Base-by-base conservation (phyloP, 176 grass and related monocot species). In the Themeda triandra region DNA sequence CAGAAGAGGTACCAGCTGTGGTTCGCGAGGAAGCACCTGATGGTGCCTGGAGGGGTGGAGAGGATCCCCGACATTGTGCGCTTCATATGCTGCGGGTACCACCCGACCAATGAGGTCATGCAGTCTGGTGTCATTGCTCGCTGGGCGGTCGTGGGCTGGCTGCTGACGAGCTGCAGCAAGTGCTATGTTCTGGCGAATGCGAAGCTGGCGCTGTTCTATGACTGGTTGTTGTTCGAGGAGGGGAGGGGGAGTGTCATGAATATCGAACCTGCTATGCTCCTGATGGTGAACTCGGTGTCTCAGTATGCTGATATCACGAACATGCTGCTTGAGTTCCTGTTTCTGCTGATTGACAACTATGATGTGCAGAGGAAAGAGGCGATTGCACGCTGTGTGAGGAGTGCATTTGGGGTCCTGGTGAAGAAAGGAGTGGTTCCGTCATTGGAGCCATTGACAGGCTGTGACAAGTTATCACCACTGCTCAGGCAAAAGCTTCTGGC, bases 291-390 rank as follows among this genome's bases (percentile, higher is more conserved):
- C n/a, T n/a, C n/a, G n/a, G n/a, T n/a, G n/a, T n/a, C 92, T 63
- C 91, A 95, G 69, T 93, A 98, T 80, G 44, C 81, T 6, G 93
- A 98, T 30, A 92, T 98, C 60, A 92, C 91, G 23, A 88, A 87
- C 81, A 90, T 84, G 80, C 89, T 95, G 48, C 69, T 98, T 46
- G 96, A 98, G 76, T 98, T 98, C 80, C 79, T 98, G 82, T 95
- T 98, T 89, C 85, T 98, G 67, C 72, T 98, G 35, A 80, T 98
- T 45, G 96, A 95, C 44, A 93, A 93, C 76, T 98, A 93, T 90
- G 93, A 98, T 76, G 87, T 86, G 56, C 59, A 25, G 63, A 88
- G 87, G 41, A 98, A 86, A 75, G 87, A 87, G 51, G 71, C 75
- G 2, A 84, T 98, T 67, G 82, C 80, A 74, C 66, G 39, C 14